A percentile compares a stretch with the other conserved stretches of the same genome.
These are phyloP conservation scores for Coix lacrymajobi DNA, from an alignment of 176 grass and related monocot species.

Conservation along the genomic window DNA sequence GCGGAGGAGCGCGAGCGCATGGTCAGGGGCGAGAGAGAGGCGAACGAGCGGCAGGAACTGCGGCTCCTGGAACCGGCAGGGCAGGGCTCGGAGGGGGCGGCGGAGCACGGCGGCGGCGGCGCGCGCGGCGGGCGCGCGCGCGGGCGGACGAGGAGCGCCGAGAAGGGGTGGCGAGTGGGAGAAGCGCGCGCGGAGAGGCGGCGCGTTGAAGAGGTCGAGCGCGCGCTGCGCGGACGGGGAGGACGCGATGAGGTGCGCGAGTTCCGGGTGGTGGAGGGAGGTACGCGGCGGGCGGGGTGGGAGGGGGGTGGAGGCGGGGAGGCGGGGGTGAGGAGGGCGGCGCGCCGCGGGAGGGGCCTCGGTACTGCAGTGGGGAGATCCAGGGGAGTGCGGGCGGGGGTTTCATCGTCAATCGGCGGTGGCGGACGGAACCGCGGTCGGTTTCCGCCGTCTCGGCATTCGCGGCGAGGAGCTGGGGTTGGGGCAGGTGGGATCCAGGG, in stretches of 20 bases:
- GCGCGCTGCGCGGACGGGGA: conserved; percentile 53
- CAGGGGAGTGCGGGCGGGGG: conserved; percentile 31
- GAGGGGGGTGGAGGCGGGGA: conserved; percentile 10
- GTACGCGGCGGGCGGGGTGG: conserved; percentile 21
- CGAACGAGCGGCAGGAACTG: conserved; percentile 64
- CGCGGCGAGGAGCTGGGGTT: background rate
- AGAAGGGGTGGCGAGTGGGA: conserved; percentile 64
- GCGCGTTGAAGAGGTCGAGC: conserved; percentile 85
- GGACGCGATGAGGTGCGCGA: conserved; percentile 57
- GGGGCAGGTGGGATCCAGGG: background rate
- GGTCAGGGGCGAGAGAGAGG: conserved; percentile 56
- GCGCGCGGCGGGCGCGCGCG: conserved; percentile 43
- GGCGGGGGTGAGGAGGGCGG: conserved; percentile 7
- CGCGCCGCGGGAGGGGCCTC: background rate
- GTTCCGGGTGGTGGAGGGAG: conserved; percentile 65
- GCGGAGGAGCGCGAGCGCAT: conserved; percentile 52
- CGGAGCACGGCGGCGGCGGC: conserved; percentile 56
- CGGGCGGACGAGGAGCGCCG: conserved; percentile 80
- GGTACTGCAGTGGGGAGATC: conserved; percentile 78
- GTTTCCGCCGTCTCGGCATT: background rate
- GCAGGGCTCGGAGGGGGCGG: conserved; percentile 49
- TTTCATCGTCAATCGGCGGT: conserved; percentile 1
- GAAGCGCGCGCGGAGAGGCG: conserved; percentile 60
- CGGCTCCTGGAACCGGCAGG: conserved; percentile 75
- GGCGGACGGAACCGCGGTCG: background rate